Base-by-base conservation (phyloP, 2,329 filamentous ascomycete genomes). In the Ascochyta koolunga region DNA sequence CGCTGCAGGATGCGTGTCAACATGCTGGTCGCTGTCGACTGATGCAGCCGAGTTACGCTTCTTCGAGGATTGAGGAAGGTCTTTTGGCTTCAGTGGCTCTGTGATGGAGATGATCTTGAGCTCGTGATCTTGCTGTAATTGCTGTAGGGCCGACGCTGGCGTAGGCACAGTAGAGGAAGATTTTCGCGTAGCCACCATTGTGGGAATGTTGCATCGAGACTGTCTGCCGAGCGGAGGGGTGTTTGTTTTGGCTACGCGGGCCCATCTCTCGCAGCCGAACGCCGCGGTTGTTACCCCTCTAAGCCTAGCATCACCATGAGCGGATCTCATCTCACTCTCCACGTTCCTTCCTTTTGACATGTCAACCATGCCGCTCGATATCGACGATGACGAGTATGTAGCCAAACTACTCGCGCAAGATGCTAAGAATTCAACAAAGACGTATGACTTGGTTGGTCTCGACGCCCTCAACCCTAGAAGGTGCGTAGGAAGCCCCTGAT, bases 331-430 rank as follows among this genome's bases (percentile, higher is more conserved):
- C 29, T 21, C 11, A 22, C 41, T 31, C 35, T 49, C 38, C n/a
- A 32, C 42, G 42, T 32, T 40, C 37, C 35, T 18, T 31, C 44
- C n/a, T 32, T 35, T 16, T 10, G n/a, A 33, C 48, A 52, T 11
- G 24, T 37, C 32, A 31, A 54, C 24, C 32, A 72, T 73, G 69
- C 48, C 65, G 3, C 49, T 32, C n/a, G 47, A 60, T 29, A 27
- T 69, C 15, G 46, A 69, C 40, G 87, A 86, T 18, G 90, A 96
- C 70, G 89, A 91, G 45, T 91, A 92, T 67, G 86, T 96, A 59
- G 91, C 91, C 15, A 83, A 83, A 41, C 79, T 96, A n/a, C 81
- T 98, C 31, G 85, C 87, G 44, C 85, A 89, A 62, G 93, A 97
- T 74, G 93, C 93, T 11, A 86, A 83, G 54, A 85, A 89, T 53